Evolutionary conservation across 2,329 filamentous ascomycete species (phyloP), one percentile per base, ranked within the genome.

Genomic region (Keithomyces neogunnii): DNA sequence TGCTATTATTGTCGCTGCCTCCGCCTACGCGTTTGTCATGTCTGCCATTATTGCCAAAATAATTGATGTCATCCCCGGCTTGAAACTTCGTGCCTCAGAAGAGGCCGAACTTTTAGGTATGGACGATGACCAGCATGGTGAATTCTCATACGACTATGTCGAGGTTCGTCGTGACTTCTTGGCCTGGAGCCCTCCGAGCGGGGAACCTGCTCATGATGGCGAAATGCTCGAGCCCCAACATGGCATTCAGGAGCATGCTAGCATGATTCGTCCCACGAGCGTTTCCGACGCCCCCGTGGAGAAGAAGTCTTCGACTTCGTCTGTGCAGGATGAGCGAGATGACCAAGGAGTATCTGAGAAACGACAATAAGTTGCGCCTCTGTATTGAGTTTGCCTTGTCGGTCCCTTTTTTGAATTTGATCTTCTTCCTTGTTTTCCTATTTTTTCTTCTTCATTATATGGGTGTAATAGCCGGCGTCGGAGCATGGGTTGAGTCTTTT

Each of bases 71-170:
- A 76, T 90, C 28, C 88, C 88, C 30, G 88, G 88, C 45, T 79
- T 93, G 26, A 81, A 89, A 66, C 85, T 93, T 45, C 86, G 88
- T 52, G 87, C 88, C 7, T 85, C 81, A 30, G 86, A 90, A 63
- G 85, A 91, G 69, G 88, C 88, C 29, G 88, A 93, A 69, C 81
- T 92, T 10, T 81, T 92, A 51, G 88, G 88, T 59, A 91, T 92
- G 86, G 88, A 93, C 63, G 88, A 92, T 65, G 88, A 92, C 70
- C 88, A 93, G 72, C 86, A 92, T 60, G 88, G 88, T 69, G 88
- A 93, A 70, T 93, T 92, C 65, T 88, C 88, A 10, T 92, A 92
- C 74, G 88, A 93, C 68, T 93, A 92, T 67, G 88, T 93, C 58
- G 88, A 93, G 77, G 87, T 92, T 53, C 85, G 88, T 64, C 83